These are phyloP conservation scores for Trematosphaeria pertusa DNA, from an alignment of 2,329 filamentous ascomycete genomes.

Conservation along the genomic window DNA sequence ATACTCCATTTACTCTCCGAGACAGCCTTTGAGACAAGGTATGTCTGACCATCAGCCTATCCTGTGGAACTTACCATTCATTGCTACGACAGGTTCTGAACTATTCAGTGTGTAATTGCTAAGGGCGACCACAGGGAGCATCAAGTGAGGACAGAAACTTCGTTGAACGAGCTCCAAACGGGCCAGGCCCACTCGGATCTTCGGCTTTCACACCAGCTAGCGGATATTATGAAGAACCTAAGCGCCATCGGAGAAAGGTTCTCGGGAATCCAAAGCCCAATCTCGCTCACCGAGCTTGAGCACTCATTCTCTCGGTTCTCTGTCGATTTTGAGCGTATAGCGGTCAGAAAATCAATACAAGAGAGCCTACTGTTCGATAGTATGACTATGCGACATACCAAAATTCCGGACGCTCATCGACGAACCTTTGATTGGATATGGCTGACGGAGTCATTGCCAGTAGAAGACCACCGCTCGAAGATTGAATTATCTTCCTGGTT, in stretches of 20 bases:
- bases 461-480: neutral
- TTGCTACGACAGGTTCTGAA: too few relatives aligned
- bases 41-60: too few relatives aligned
- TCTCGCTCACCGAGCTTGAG: neutral
- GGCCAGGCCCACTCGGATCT: neutral
- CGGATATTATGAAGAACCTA: neutral
- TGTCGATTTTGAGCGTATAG: neutral
- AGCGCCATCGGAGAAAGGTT: neutral
- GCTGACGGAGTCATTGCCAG: too few relatives aligned
- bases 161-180: neutral
- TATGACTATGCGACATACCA: conserved; percentile 1
- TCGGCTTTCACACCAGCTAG: neutral
- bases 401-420: conserved; percentile 4
- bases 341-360: neutral
- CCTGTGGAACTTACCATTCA: neutral
- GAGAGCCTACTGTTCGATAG: conserved; percentile 2
- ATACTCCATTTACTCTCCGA: neutral
- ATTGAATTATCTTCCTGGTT: conserved; percentile 8
- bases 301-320: neutral
- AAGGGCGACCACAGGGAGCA: neutral
- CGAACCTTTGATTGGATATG: conserved; percentile 13
- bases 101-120: neutral
- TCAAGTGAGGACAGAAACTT: neutral
- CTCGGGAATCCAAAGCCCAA: neutral
- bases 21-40: too few relatives aligned